Percentiles rank a stretch among this genome's conserved stretches.
phyloP scores from a whole-genome alignment of 495 filamentous ascomycete species.

The Penicillium herquei region DNA sequence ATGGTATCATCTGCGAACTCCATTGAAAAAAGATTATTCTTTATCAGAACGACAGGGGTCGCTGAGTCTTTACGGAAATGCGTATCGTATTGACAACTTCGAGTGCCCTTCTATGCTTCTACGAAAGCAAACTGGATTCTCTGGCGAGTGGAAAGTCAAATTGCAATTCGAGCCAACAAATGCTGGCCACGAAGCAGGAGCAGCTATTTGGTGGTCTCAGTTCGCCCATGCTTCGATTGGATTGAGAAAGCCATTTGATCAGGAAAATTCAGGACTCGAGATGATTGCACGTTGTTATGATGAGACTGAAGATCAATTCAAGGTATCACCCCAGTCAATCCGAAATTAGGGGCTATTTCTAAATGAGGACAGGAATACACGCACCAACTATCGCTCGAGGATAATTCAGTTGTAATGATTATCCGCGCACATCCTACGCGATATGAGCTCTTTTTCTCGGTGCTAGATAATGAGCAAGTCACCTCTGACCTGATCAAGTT shows the following conservation, averaged over 20 bases:
- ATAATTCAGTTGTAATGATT: not conserved
- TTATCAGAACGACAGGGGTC: not conserved
- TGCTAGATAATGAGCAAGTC: not conserved
- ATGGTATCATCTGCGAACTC: conserved; percentile 5
- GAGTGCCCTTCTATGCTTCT: conserved; percentile 7
- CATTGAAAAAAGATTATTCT: conserved; percentile 5
- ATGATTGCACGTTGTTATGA: conserved; percentile 2
- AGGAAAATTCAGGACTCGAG: not conserved
- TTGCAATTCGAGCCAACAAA: conserved; percentile 1
- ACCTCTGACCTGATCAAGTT: not conserved
- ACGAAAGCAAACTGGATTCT: conserved; percentile 2
- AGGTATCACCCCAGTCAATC: not conserved
- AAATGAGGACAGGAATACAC: not conserved
- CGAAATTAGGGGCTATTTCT: not conserved
- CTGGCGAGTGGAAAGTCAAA: not conserved
- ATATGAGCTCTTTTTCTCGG: conserved; percentile 5
- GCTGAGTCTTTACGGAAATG: conserved; percentile 2
- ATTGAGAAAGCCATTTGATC: conserved; percentile 2
- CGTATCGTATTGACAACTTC: conserved; percentile 1
- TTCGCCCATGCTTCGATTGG: conserved; percentile 7
- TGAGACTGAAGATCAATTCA: not conserved
- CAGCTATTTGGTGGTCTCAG: conserved; percentile 7
- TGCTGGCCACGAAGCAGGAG: conserved; percentile 3
- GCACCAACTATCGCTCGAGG: not conserved
- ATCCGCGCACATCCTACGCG: conserved; percentile 4